Evolutionary conservation across 805 yeast species (phyloP).

Genomic region (Starmerella apicola): DNA sequence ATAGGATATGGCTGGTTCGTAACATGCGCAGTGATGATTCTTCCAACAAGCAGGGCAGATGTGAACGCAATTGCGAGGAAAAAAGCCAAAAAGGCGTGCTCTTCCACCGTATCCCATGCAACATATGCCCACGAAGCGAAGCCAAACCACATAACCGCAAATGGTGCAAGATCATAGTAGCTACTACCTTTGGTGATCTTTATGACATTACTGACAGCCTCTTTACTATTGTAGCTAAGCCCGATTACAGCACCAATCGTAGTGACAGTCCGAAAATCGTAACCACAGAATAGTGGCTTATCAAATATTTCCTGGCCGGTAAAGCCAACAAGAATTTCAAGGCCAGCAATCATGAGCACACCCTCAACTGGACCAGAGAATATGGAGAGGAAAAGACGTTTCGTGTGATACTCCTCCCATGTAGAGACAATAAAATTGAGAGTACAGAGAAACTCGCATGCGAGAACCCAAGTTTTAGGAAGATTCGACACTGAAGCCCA

Average conservation of each 20-base stretch:
- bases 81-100: conserved; percentile 37
- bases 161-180: conserved; percentile 35
- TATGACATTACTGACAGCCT: conserved; percentile 41
- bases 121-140: conserved; percentile 34
- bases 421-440: conserved; percentile 74
- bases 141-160: conserved; percentile 43
- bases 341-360: conserved; percentile 45
- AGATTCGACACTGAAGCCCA: conserved; percentile 71
- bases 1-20: conserved; percentile 68
- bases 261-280: conserved; percentile 11
- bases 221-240: conserved; percentile 48
- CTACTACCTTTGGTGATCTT: conserved; percentile 35
- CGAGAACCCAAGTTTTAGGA: conserved; percentile 40
- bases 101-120: conserved; percentile 35
- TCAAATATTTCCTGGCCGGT: conserved; percentile 61
- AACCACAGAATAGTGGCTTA: conserved; percentile 33
- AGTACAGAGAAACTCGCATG: conserved; percentile 25
- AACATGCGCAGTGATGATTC: conserved; percentile 77
- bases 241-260: conserved; percentile 14
- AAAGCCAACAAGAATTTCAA: conserved; percentile 52
- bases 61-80: conserved; percentile 50
- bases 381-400: conserved; percentile 59
- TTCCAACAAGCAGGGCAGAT: conserved; percentile 78
- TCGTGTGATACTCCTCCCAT: conserved; percentile 94
- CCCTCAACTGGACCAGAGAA: conserved; percentile 96